These are phyloP conservation scores for Xylariaceae sp. DNA, from an alignment of 2,329 filamentous ascomycete genomes.

Conservation along the genomic window DNA sequence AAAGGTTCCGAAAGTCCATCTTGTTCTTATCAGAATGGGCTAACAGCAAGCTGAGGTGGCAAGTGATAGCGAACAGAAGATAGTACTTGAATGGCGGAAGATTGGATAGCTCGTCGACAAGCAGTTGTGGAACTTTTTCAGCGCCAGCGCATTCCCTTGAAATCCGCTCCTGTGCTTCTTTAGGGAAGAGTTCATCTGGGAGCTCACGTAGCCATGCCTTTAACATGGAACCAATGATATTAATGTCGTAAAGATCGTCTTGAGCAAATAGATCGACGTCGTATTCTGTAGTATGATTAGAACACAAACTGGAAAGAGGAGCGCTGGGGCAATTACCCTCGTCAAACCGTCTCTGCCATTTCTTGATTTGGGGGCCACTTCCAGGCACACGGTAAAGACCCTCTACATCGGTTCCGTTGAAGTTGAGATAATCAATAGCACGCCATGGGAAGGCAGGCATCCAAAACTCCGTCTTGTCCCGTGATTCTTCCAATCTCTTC, in stretches of 20 bases:
- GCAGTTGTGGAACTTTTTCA: constrained; percentile 79
- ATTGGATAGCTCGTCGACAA: constrained; percentile 90
- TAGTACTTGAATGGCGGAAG: constrained; percentile 98
- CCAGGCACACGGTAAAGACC: constrained; percentile 92
- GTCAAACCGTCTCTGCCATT: constrained; percentile 92
- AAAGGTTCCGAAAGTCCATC: constrained; percentile 95
- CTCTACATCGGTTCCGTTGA: constrained; percentile 91
- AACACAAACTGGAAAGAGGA: not conserved
- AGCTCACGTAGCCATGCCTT: constrained; percentile 95
- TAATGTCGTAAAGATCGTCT: constrained; percentile 90
- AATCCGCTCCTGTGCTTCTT: constrained; percentile 79
- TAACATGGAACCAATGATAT: constrained; percentile 94
- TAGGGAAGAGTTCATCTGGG: constrained; percentile 93
- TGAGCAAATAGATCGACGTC: constrained; percentile 92
- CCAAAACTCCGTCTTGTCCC: constrained; percentile 98
- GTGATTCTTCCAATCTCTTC: constrained; percentile 82
- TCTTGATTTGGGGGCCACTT: constrained; percentile 87
- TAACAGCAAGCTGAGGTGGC: constrained; percentile 88
- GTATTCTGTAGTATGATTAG: constrained; percentile 60
- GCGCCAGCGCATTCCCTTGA: constrained; percentile 79
- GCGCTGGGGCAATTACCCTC: constrained; percentile 60
- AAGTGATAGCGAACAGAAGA: constrained; percentile 94
- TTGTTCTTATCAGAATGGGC: constrained; percentile 96
- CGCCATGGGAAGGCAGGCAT: constrained; percentile 96
- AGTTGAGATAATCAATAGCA: constrained; percentile 95